A percentile compares a stretch with the other conserved stretches of the same genome.
Evolutionary conservation across 108 stramenopile species (phyloP).

Genomic region (Nitzschia palea): DNA sequence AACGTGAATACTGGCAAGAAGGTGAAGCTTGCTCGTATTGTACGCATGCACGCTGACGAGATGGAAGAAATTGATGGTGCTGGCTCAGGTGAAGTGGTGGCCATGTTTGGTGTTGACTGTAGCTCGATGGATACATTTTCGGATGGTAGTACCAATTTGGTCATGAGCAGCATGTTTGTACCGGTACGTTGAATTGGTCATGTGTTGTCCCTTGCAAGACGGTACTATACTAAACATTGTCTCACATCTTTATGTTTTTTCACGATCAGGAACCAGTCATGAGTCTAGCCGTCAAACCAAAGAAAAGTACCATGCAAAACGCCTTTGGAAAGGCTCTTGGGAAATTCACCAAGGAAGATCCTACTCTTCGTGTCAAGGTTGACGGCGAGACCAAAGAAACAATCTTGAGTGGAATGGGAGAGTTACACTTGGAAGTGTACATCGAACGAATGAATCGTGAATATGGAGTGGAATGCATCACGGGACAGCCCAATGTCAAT

Average conservation of each 20-base stretch:
- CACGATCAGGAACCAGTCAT: slow-evolving; percentile 90
- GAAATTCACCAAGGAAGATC: slow-evolving; percentile 99
- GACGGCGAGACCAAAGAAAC: slow-evolving; percentile 96
- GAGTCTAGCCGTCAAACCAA: slow-evolving; percentile 94
- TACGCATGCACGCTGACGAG: slow-evolving; percentile 98
- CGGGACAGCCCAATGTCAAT: slow-evolving; percentile 96
- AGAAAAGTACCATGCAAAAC: slow-evolving; percentile 73
- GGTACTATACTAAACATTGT: not conserved
- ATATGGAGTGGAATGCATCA: slow-evolving; percentile 90
- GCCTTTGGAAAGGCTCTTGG: slow-evolving; percentile 93
- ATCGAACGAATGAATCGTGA: slow-evolving; percentile 98
- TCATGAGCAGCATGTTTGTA: slow-evolving; percentile 97
- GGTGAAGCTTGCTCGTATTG: slow-evolving; percentile 94
- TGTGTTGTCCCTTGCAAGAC: too few relatives aligned
- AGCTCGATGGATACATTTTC: slow-evolving; percentile 98
- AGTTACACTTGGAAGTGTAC: slow-evolving; percentile 99
- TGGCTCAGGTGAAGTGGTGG: slow-evolving; percentile 97
- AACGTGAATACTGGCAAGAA: slow-evolving; percentile 90
- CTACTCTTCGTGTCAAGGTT: slow-evolving; percentile 92
- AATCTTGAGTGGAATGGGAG: slow-evolving; percentile 99
- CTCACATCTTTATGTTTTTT: not conserved
- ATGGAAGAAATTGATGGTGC: slow-evolving; percentile 98
- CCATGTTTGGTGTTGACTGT: slow-evolving; percentile 99
- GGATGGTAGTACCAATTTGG: slow-evolving; percentile 82
- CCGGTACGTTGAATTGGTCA: slow-evolving; percentile 67